These are phyloP conservation scores for Triangularia verruculosa DNA, from an alignment of 2,329 filamentous ascomycete species.

Conservation along the genomic window DNA sequence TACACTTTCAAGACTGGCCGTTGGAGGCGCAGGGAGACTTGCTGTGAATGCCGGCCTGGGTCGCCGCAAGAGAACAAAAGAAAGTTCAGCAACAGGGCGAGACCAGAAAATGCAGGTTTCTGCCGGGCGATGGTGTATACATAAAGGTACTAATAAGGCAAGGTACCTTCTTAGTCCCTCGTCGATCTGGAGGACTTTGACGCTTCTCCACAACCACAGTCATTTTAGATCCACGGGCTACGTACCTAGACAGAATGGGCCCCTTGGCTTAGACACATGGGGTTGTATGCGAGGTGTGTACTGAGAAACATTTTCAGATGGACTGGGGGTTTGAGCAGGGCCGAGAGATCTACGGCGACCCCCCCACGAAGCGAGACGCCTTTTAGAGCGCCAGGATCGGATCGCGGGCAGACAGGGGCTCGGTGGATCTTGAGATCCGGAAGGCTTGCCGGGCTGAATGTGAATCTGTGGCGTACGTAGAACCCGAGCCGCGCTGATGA, in stretches of 20 bases:
- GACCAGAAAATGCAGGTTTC: constrained; percentile 12
- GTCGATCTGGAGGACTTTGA: constrained; percentile 19
- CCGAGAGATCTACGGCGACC: constrained; percentile 25
- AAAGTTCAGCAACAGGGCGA: constrained; percentile 15
- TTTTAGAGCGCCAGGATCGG: constrained; percentile 20
- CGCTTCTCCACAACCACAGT: constrained; percentile 23
- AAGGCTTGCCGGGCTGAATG: constrained; percentile 22
- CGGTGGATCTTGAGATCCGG: constrained; percentile 22
- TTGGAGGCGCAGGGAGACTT: background rate
- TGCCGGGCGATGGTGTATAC: constrained; percentile 21
- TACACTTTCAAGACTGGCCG: background rate
- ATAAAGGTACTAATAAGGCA: constrained; percentile 21
- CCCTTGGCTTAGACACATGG: constrained; percentile 26
- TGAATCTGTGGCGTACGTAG: constrained; percentile 15
- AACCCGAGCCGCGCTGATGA: constrained; percentile 5
- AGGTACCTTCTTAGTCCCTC: constrained; percentile 21
- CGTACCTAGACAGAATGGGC: constrained; percentile 23
- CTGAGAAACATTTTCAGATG: constrained; percentile 13
- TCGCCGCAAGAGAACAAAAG: constrained; percentile 13
- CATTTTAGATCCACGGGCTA: constrained; percentile 22
- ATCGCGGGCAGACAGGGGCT: constrained; percentile 22
- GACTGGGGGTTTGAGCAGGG: constrained; percentile 13
- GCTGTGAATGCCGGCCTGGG: constrained; percentile 1
- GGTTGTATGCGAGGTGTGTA: constrained; percentile 17
- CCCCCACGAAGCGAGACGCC: constrained; percentile 20